phyloP scores from a whole-genome alignment of 345 rosid species.

The Chamaenerion angustifolium region DNA sequence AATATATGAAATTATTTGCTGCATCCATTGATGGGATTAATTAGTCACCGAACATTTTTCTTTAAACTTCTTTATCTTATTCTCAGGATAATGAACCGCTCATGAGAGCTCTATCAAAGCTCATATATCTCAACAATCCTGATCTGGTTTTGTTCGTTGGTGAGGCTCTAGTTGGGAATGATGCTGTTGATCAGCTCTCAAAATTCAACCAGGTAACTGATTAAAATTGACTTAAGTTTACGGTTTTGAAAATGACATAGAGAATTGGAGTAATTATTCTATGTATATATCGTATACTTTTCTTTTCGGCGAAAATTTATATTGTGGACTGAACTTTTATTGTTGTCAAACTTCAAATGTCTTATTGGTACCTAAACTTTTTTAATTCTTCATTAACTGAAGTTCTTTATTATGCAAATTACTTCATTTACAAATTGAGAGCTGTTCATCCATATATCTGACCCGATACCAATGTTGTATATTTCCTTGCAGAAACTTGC shows the following conservation, averaged over 20 bases:
- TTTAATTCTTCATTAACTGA: no score
- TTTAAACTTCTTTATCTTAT: not conserved
- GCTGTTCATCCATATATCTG: no score
- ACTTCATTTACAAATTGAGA: no score
- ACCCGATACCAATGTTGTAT: not conserved
- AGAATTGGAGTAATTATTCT: not conserved
- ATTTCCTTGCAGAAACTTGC: slow-evolving; percentile 52
- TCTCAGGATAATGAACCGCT: slow-evolving; percentile 85
- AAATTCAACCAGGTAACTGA: slow-evolving; percentile 77
- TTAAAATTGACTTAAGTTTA: slow-evolving; percentile 1
- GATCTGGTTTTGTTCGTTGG: slow-evolving; percentile 96
- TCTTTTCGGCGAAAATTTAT: no score
- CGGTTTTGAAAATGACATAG: not conserved
- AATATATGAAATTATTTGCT: no score
- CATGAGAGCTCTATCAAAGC: slow-evolving; percentile 97
- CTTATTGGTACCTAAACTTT: no score
- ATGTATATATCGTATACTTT: not conserved
- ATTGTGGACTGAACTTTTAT: no score
- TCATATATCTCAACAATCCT: slow-evolving; percentile 68
- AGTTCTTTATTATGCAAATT: no score
- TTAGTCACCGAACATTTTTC: not conserved
- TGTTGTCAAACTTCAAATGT: no score
- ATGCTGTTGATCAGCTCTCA: slow-evolving; percentile 89
- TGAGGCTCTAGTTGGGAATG: slow-evolving; percentile 97
- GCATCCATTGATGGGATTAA: no score